Percentiles rank a stretch among this genome's conserved stretches.
Conservation (phyloP, 768 basidiomycete genomes). For the Suillus tomentosus region DNA sequence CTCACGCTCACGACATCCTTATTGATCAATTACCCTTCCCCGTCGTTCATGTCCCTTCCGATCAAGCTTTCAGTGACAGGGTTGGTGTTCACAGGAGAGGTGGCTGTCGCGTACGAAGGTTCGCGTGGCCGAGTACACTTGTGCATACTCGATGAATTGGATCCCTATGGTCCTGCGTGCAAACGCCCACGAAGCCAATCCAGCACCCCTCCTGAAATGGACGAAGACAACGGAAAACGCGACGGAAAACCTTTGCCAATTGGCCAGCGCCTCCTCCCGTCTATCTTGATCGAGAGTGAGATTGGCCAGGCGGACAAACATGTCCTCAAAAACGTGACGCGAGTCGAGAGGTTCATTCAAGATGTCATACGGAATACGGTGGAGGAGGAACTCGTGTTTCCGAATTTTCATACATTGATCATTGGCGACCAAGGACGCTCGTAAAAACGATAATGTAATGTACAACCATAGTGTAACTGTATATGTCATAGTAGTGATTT, state of each 20-base stretch:
- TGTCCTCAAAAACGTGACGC: conserved; percentile 91
- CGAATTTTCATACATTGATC: conserved; percentile 87
- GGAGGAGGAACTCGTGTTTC: conserved; percentile 95
- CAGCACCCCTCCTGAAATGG: conserved; percentile 60
- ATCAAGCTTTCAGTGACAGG: conserved; percentile 93
- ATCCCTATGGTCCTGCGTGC: conserved; percentile 78
- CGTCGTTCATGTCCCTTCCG: conserved; percentile 95
- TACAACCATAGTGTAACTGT: conserved; percentile 12
- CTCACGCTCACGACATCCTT: conserved; percentile 90
- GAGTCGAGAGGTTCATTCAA: conserved; percentile 93
- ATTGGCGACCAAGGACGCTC: conserved; percentile 42
- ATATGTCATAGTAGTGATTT: conserved; percentile 59
- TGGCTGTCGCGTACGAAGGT: conserved; percentile 92
- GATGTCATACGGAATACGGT: conserved; percentile 94
- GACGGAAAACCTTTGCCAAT: conserved; percentile 71
- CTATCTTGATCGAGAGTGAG: conserved; percentile 92
- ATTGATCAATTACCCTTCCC: conserved; percentile 95
- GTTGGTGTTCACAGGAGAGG: conserved; percentile 81
- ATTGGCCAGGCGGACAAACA: conserved; percentile 96
- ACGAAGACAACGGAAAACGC: conserved; percentile 56
- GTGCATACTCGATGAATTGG: conserved; percentile 85
- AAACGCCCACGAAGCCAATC: conserved; percentile 50
- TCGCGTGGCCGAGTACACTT: conserved; percentile 79
- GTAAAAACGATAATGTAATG: conserved; percentile 3
- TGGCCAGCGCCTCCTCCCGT: conserved; percentile 82